Base-by-base conservation (phyloP, 2,329 filamentous ascomycete species). In the Hymenoscyphus linearis region DNA sequence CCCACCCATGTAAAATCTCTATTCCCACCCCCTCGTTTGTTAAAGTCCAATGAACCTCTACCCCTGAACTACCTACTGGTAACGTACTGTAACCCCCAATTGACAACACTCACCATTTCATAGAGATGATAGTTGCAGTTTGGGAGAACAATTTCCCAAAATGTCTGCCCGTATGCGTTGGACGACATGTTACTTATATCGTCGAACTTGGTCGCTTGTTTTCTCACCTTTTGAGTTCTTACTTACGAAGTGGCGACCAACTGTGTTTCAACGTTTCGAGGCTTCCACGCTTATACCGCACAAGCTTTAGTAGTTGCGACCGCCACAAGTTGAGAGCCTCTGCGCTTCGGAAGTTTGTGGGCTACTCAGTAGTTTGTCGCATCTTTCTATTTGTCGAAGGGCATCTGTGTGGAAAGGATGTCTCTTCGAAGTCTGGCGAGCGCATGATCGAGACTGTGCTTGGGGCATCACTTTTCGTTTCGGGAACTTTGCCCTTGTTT, bases 331-430 rank as follows among this genome's bases (percentile, higher is more conserved):
- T 25, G 16, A 18, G 16, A 18, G 31, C 35, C 53, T 26, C 55
- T 26, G 40, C 22, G 37, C 31, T 25, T 10, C 4, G 18, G 40
- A 37, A 52, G 35, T 34, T n/a, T 16, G 18, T 35, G 26, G 13
- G 18, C 27, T 18, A 14, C n/a, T n/a, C n/a, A n/a, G 2, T 31
- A 36, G 50, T 36, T 60, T 61, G 64, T 67, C 64, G 62, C 61
- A 57, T 25, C 10, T 50, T 22, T 22, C 44, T 25, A 22, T 62
- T 62, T 59, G 31, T 35, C 36, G 40, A 25, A 25, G n/a, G 53
- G 16, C 50, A 44, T 58, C 40, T 31, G 34, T 61, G 52, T 35
- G 25, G 50, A 18, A 61, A 61, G 40, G 27, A 25, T 50, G 55
- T 54, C 37, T 56, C 37, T 44, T 52, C 37, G 27, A 22, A 31